phyloP scores from a whole-genome alignment of 345 rosid genomes.

The Moringa oleifera region DNA sequence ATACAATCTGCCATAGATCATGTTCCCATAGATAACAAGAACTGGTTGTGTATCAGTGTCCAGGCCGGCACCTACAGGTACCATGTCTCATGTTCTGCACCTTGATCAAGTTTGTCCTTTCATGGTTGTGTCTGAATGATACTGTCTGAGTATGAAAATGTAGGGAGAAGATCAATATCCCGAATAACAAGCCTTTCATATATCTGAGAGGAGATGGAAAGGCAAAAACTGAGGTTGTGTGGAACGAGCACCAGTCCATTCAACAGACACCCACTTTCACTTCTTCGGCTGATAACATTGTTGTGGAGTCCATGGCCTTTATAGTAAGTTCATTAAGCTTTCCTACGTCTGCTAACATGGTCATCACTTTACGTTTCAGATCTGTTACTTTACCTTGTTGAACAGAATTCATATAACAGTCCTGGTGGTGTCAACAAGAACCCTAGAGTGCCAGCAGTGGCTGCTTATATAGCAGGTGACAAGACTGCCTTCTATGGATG shows the following conservation, averaged over 20 bases:
- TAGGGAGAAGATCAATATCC: slow-evolving; percentile 77
- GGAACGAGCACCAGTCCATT: slow-evolving; percentile 49
- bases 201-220: slow-evolving; percentile 52
- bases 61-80: slow-evolving; percentile 51
- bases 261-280: slow-evolving; percentile 58
- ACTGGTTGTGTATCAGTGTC: slow-evolving; percentile 52
- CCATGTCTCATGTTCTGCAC: too few species aligned
- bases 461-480: slow-evolving; percentile 64
- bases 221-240: slow-evolving; percentile 47
- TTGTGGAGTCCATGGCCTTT: slow-evolving; percentile 48
- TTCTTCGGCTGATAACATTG: slow-evolving; percentile 50
- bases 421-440: slow-evolving; percentile 29
- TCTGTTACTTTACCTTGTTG: too few species aligned
- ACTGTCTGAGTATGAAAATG: too few species aligned
- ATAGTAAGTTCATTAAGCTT: slow-evolving; percentile 26
- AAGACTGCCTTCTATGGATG: slow-evolving; percentile 51
- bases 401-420: slow-evolving; percentile 62
- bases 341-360: too few species aligned
- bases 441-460: slow-evolving; percentile 47
- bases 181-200: slow-evolving; percentile 56
- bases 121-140: too few species aligned
- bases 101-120: too few species aligned
- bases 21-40: slow-evolving; percentile 36
- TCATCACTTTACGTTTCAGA: too few species aligned
- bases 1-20: slow-evolving; percentile 59